Evolutionary conservation across 352 stramenopile species (phyloP), one percentile per base, ranked within the genome.

Genomic region (Globisporangium nodosum): DNA sequence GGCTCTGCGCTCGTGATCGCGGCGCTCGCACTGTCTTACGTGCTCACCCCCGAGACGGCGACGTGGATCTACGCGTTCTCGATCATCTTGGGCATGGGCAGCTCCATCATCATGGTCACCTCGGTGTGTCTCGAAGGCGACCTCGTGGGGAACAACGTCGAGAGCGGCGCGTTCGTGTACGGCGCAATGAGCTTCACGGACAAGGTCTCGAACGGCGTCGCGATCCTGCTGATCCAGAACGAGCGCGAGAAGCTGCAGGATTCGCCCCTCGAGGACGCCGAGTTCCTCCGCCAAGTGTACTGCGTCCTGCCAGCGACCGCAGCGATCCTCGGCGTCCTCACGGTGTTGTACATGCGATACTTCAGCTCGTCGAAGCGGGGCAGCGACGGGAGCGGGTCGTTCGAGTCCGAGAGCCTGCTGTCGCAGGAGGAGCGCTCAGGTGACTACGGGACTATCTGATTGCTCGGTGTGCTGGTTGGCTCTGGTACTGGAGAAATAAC

Each of bases 51-150:
- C 1, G 68, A 76, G 21, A 88, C 72, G 1, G 74, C 78, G 20
- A 83, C 61, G 21, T 91, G 79, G 80, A 76, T 92, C 30, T 93
- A 94, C 57, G 60, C 62, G 20, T 82, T 85, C 52, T 90, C 81
- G 40, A 47, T 88, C 40, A 47, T 93, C 27, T 61, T 94, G 30
- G 85, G 85, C 18, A 87, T 91, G 71, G 85, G 85, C 50, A 92
- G 93, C 63, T 91, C 83, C 4, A 88, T 91, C 53, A 88, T 94
- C 51, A 94, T 94, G 85, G 85, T 94, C 35, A 91, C 83, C 12
- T 90, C 79, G 0, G 85, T 94, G 45, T 93, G 81, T 55, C 59
- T 93, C 12, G 86, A 91, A 58, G 85, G 81, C 45, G 85, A 92
- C 52, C 62, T 94, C 3, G 82, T 94, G 1, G 85, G 85, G 16